These are phyloP conservation scores for Ophiostoma sp. DNA, from an alignment of 2,329 filamentous ascomycete genomes.

Conservation along the genomic window DNA sequence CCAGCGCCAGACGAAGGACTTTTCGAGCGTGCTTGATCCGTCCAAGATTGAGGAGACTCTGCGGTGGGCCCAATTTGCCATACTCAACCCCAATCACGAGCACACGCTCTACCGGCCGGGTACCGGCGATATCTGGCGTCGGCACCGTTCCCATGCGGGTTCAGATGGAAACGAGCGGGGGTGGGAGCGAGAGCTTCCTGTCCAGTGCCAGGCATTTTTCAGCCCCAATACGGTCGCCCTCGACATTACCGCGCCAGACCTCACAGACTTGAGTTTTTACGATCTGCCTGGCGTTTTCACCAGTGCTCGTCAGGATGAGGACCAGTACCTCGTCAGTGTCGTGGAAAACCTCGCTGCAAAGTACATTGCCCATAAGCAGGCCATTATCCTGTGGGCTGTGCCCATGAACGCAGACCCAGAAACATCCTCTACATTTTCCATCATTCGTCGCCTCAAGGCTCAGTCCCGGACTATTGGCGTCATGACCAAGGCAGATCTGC, in stretches of 20 bases:
- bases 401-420: constrained; percentile 74
- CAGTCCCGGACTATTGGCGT: constrained; percentile 63
- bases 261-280: constrained; percentile 74
- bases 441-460: constrained; percentile 56
- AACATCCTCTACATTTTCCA: constrained; percentile 64
- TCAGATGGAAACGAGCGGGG: neutral
- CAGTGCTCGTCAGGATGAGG: constrained; percentile 57
- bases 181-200: neutral
- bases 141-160: constrained; percentile 9
- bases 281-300: constrained; percentile 81
- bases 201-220: constrained; percentile 57
- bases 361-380: constrained; percentile 64
- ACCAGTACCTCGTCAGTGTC: constrained; percentile 64
- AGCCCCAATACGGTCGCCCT: constrained; percentile 76
- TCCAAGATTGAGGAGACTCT: constrained; percentile 62
- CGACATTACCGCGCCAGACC: constrained; percentile 64
- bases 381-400: constrained; percentile 71
- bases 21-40: constrained; percentile 59
- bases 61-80: constrained; percentile 69
- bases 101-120: constrained; percentile 51
- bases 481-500: constrained; percentile 76
- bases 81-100: constrained; percentile 60
- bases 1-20: constrained; percentile 46
- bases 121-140: constrained; percentile 26
- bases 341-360: constrained; percentile 64